These are phyloP conservation scores for Lasiosphaeria hispida DNA, from an alignment of 495 filamentous ascomycete genomes.

Conservation along the genomic window DNA sequence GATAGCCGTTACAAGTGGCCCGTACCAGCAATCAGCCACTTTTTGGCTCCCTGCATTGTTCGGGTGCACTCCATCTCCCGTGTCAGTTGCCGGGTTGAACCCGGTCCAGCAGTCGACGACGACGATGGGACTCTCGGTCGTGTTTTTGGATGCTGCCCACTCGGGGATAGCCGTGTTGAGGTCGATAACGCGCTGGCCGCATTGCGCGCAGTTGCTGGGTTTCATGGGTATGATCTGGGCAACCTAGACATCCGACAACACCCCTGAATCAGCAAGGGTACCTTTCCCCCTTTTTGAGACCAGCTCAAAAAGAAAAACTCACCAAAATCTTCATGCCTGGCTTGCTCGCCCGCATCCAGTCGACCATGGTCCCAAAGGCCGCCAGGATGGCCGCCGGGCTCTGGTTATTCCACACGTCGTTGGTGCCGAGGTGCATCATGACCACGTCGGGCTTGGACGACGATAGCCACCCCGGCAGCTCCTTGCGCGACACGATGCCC, in stretches of 20 bases:
- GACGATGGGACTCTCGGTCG: constrained; percentile 36
- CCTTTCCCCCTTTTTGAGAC: too few species aligned
- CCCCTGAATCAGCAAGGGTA: neutral
- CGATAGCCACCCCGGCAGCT: constrained; percentile 41
- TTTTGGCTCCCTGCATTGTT: constrained; percentile 40
- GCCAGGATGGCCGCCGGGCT: constrained; percentile 32
- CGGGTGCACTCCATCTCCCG: constrained; percentile 46
- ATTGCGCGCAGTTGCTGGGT: constrained; percentile 29
- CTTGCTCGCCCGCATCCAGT: constrained; percentile 44
- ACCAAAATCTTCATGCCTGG: constrained; percentile 42
- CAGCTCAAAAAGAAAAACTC: constrained; percentile 17
- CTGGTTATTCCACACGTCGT: constrained; percentile 44
- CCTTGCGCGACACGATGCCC: constrained; percentile 39
- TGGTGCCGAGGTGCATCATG: constrained; percentile 49
- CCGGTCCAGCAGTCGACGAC: constrained; percentile 47
- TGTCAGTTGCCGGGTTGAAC: constrained; percentile 34
- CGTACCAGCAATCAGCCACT: constrained; percentile 40
- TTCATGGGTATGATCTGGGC: constrained; percentile 49
- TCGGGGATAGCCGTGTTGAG: constrained; percentile 39
- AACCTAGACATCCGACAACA: constrained; percentile 24
- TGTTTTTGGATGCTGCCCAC: constrained; percentile 39
- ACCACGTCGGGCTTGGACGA: constrained; percentile 41
- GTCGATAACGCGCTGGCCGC: constrained; percentile 28
- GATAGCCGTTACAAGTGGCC: constrained; percentile 13
- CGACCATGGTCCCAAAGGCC: constrained; percentile 37